Evolutionary conservation across 2,329 filamentous ascomycete species (phyloP), one percentile per base, ranked within the genome.

Genomic region (Aureobasidium sp.): DNA sequence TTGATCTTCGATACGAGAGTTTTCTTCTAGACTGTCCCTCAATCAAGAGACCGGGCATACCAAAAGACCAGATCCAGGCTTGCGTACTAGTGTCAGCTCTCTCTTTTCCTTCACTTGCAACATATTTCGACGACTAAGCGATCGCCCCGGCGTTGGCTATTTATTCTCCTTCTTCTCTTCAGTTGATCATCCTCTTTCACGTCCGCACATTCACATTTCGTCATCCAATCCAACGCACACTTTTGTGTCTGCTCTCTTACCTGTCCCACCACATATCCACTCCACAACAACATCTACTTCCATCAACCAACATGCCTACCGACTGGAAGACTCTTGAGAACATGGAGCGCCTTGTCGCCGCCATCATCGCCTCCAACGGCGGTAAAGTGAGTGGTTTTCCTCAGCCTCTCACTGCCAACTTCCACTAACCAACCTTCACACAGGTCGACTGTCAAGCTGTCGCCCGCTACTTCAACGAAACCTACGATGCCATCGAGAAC

Each of bases 401-500:
- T 21, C 21, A 1, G 21, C 21, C 21, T 21, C 21, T 21, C 21
- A 21, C 21, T 21, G 1, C 21, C 21, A 21, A 21, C 21, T 21
- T 21, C 21, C 21, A n/a, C 14, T 30, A 1, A 27, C n/a, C 16
- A 21, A 6, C 21, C 21, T 21, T n/a, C 16, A 6, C 9, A 21
- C 13, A 58, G 60, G 44, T 62, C 16, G 60, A 62, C 44, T 37
- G 37, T 27, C 39, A 45, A 13, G 51, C 51, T 9, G 51, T 62
- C 10, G 60, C 60, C 32, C 42, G 60, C 3, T 50, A 44, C 50
- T 47, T 62, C 30, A 53, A 57, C 50, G 60, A 62, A 2, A 44
- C 51, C 14, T 62, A 42, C n/a, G 51, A 62, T 36, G 9, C 60
- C 16, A n/a, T 62, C 14, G 60, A 62, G 50, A 62, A 21, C 21